Evolutionary conservation across 768 basidiomycete genomes (phyloP), one percentile per base, ranked within the genome.

Genomic region (Gymnopilus junonius): DNA sequence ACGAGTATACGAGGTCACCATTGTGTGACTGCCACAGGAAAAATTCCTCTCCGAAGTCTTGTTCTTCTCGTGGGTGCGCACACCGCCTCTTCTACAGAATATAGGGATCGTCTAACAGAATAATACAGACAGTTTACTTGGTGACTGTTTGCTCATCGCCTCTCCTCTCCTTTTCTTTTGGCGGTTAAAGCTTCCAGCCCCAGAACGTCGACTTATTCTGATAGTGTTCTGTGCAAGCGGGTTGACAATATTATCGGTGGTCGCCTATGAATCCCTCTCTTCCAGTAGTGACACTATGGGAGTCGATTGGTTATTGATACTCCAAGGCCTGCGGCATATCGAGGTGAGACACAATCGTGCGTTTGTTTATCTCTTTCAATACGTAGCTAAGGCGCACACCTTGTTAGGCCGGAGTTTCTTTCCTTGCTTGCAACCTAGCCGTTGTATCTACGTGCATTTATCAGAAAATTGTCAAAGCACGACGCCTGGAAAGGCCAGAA

Each of bases 81-180:
- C 10, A n/a, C 2, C 20, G 17, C 3, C 37, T 14, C 37, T 11
- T 39, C 37, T 42, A 2, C 20, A n/a, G 17, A 17, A 42, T 42
- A n/a, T 42, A 14, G 11, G 8, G 17, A 42, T n/a, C 11, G 17
- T 42, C 4, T n/a, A n/a, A n/a, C n/a, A n/a, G 17, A 42, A 42
- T n/a, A n/a, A n/a, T 50, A 3, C 37, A 55, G 54, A 39, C 29
- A 37, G 40, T 40, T 23, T 55, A 4, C 25, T 35, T 5, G 20
- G 54, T 10, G 54, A 55, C 35, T n/a, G 3, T 5, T 23, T 55
- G 23, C 54, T 55, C 15, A 64, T 73, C 23, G 25, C 53, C 31
- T 67, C 69, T 12, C 72, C 75, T 7, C 60, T 71, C 8, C 58
- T 65, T 27, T 62, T 74, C 55, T 58, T 76, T 10, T 70, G 71